Evolutionary conservation across 164 flowering plant species (phyloP), one percentile per base, ranked within the genome.

Genomic region (Nymphaea thermarum): DNA sequence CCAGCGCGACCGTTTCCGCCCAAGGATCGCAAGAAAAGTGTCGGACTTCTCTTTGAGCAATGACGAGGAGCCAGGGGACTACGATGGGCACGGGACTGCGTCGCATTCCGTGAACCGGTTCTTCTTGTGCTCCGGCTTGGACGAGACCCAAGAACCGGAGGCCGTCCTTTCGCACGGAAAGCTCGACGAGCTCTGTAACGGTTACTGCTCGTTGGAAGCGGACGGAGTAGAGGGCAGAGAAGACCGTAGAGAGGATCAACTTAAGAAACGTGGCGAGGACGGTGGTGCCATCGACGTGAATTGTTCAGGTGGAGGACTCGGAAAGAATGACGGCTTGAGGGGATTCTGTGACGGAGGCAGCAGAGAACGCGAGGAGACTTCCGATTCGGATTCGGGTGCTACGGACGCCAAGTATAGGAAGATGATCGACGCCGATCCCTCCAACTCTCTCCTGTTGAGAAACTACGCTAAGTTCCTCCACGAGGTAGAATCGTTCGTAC

Each of bases 391-490:
- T 65, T 73, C 72, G 63, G 71, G 16, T 55, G 53, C 67, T 43
- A 43, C 73, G 6, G 89, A 85, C 11, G 66, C 65, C 65, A 82
- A 84, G 70, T 87, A 84, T 71, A 71, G 71, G 79, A 80, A 72
- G 66, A 85, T 87, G 90, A 84, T 87, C 65, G 78, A 80, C 43
- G 82, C 84, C 2, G 76, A 87, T 71, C 93, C 93, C 6, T 81
- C 83, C 12, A 84, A 87, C 62, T 47, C 80, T 10, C 77, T 86
- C 3, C 67, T 87, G 51, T 80, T 87, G 2, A 72, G 86, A 17
- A 87, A 87, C 63, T 87, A 86, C 65, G 88, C 93, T 0, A 84
- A 60, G 73, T 87, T 69, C 73, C 76, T 87, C 72, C 84, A 83
- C 71, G 86, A 87, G 85, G 93, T 87, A 75, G 63, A 7, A 55